These are phyloP conservation scores for Baudoinia panamericana DNA, from an alignment of 495 filamentous ascomycete species.

Conservation along the genomic window DNA sequence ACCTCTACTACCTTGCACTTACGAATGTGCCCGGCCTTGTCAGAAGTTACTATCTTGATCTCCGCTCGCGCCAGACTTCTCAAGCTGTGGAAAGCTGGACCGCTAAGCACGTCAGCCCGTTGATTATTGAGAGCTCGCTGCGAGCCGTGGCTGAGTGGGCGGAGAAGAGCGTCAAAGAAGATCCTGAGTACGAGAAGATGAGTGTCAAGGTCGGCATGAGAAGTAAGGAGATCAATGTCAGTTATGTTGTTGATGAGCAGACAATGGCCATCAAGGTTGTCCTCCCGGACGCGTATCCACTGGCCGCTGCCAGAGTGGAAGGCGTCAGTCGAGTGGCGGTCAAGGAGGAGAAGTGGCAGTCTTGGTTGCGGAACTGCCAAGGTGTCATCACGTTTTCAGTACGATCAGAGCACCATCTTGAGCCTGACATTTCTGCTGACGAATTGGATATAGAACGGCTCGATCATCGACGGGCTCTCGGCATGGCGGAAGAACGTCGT, in stretches of 20 bases:
- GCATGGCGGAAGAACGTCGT: constrained; percentile 74
- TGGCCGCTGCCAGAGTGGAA: constrained; percentile 62
- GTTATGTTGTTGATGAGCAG: constrained; percentile 79
- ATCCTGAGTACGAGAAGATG: constrained; percentile 36
- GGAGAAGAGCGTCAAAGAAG: constrained; percentile 28
- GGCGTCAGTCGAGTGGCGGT: constrained; percentile 73
- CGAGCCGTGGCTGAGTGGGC: constrained; percentile 61
- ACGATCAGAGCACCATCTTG: constrained; percentile 18
- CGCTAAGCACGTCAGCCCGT: constrained; percentile 69
- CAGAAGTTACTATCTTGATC: constrained; percentile 76
- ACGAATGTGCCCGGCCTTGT: constrained; percentile 61
- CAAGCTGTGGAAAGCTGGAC: constrained; percentile 69
- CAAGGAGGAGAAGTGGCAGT: constrained; percentile 78
- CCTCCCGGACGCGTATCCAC: constrained; percentile 67
- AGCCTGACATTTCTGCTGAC: constrained; percentile 2
- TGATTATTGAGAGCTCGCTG: constrained; percentile 60
- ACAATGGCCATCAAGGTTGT: constrained; percentile 62
- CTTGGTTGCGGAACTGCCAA: constrained; percentile 72
- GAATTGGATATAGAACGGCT: constrained; percentile 47
- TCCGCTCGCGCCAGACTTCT: constrained; percentile 59
- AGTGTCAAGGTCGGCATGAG: constrained; percentile 47
- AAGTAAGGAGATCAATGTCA: constrained; percentile 61
- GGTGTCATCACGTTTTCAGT: constrained; percentile 83
- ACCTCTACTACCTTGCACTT: constrained; percentile 73
- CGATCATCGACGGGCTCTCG: constrained; percentile 68